Evolutionary conservation across 2,329 filamentous ascomycete genomes (phyloP).

Genomic region (Pseudocercospora macadamiae): DNA sequence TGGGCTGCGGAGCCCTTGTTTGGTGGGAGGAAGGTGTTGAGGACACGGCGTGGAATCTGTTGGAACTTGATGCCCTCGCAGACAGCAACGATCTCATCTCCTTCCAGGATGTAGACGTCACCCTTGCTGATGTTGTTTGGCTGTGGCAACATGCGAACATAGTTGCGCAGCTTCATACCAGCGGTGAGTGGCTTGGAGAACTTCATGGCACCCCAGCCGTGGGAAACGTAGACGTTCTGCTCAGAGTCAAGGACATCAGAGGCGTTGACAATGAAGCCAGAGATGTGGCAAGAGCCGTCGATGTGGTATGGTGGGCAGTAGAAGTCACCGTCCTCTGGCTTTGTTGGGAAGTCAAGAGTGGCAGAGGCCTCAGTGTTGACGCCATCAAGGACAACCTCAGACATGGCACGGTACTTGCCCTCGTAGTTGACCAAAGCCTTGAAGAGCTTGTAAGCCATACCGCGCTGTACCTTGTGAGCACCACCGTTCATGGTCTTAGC

Average conservation of each 20-base stretch:
- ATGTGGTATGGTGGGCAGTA: conserved; percentile 64
- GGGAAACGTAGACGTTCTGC: conserved; percentile 63
- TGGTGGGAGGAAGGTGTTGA: conserved; percentile 69
- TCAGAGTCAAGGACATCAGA: conserved; percentile 62
- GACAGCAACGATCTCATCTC: conserved; percentile 61
- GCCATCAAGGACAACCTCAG: conserved; percentile 61
- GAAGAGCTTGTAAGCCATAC: conserved; percentile 77
- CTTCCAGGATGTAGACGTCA: conserved; percentile 64
- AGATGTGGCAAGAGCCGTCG: conserved; percentile 60
- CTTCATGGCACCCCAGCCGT: conserved; percentile 64
- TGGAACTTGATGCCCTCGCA: conserved; percentile 68
- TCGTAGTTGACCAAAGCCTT: conserved; percentile 61
- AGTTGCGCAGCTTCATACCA: conserved; percentile 58
- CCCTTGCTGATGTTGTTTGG: conserved; percentile 60
- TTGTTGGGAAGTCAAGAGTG: conserved; percentile 58
- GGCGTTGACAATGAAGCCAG: conserved; percentile 64
- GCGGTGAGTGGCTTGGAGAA: conserved; percentile 47
- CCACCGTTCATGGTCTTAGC: conserved; percentile 66
- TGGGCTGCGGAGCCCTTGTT: conserved; percentile 44
- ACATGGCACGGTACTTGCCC: conserved; percentile 60
- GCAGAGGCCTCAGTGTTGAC: conserved; percentile 60
- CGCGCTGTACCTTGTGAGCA: conserved; percentile 72
- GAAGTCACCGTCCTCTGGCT: conserved; percentile 58
- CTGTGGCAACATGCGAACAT: conserved; percentile 64
- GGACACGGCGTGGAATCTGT: conserved; percentile 65